phyloP scores from a whole-genome alignment of 2,329 filamentous ascomycete genomes.

The Aspergillus udagawae region DNA sequence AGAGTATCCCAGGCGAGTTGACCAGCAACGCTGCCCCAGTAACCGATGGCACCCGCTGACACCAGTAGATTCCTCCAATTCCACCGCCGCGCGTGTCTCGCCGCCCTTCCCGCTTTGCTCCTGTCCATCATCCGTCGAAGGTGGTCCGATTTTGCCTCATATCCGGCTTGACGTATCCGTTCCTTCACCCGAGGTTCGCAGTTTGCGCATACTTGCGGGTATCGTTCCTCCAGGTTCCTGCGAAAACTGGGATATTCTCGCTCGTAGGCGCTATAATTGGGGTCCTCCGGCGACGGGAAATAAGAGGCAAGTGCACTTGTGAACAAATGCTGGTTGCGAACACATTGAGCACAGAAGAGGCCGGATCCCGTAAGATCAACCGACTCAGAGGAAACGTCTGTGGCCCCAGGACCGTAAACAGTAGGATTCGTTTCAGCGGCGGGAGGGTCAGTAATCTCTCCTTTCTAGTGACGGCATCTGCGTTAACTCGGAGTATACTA shows the following conservation, averaged over 20 bases:
- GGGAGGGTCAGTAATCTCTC: slow-evolving; percentile 85
- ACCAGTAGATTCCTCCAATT: slow-evolving; percentile 45
- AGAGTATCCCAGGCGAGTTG: slow-evolving; percentile 43
- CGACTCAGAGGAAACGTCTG: slow-evolving; percentile 45
- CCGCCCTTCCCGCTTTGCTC: slow-evolving; percentile 39
- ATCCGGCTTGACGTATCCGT: slow-evolving; percentile 66
- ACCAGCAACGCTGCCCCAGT: slow-evolving; percentile 40
- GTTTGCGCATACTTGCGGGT: slow-evolving; percentile 79
- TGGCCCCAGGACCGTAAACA: slow-evolving; percentile 29
- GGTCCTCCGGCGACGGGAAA: slow-evolving; percentile 61
- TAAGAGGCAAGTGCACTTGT: slow-evolving; percentile 75
- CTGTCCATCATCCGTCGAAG: slow-evolving; percentile 70
- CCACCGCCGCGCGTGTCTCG: slow-evolving; percentile 29
- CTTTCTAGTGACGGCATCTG: slow-evolving; percentile 54
- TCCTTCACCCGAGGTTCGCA: slow-evolving; percentile 73
- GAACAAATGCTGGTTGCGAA: slow-evolving; percentile 84
- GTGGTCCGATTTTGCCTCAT: slow-evolving; percentile 80
- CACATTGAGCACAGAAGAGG: slow-evolving; percentile 70
- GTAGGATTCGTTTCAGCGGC: slow-evolving; percentile 52
- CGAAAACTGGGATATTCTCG: slow-evolving; percentile 67
- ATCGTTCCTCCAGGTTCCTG: slow-evolving; percentile 69
- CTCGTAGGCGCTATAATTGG: slow-evolving; percentile 66
- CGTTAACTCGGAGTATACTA: slow-evolving; percentile 13
- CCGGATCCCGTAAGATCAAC: slow-evolving; percentile 32
- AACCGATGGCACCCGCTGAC: slow-evolving; percentile 39